Base-by-base conservation (phyloP, 805 yeast genomes). In the Jamesozyma jinghongensis region DNA sequence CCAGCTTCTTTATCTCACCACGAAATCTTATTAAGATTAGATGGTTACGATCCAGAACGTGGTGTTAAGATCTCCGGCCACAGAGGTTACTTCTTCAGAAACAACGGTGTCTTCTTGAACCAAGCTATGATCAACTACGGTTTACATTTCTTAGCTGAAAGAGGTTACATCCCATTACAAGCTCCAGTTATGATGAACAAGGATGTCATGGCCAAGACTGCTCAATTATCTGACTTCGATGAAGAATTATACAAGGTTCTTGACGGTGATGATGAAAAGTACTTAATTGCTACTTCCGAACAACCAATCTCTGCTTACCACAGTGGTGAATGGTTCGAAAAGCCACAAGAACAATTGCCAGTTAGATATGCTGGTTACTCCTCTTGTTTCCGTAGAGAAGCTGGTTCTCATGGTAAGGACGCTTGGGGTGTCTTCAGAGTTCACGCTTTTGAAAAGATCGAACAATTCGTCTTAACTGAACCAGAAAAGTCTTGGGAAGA, bases 401-500 rank as follows among this genome's bases (percentile, higher is more conserved):
- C 98, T 44, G 98, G 98, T 53, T 81, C 96, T 51, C 97, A 90
- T 59, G 98, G 98, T 66, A 90, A 90, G 66, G 98, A 92, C 61
- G 98, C 98, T 37, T 92, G 98, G 98, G 98, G 98, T 69, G 87
- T 92, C 51, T 92, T 92, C 80, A 83, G 98, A 70, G 97, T 92
- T 44, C 98, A 92, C 63, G 94, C 94, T 47, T 92, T 92, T 61
- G 98, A 92, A 71, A 92, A 92, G 71, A 86, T 92, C 58, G 98
- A 92, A 71, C 98, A 92, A 70, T 92, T 92, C 62, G 81, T 83
- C 54, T 65, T 92, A 56, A 82, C 97, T 48, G 98, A 92, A 72
- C 98, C 98, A 42, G 97, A 88, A 65, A 85, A 88, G 61, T 90
- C 97, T 4, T 90, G 97, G 97, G 79, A 75, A 49, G 97, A 92